Evolutionary conservation across 208 protist genomes (phyloP).

Genomic region (Endotrypanum monterogeii): DNA sequence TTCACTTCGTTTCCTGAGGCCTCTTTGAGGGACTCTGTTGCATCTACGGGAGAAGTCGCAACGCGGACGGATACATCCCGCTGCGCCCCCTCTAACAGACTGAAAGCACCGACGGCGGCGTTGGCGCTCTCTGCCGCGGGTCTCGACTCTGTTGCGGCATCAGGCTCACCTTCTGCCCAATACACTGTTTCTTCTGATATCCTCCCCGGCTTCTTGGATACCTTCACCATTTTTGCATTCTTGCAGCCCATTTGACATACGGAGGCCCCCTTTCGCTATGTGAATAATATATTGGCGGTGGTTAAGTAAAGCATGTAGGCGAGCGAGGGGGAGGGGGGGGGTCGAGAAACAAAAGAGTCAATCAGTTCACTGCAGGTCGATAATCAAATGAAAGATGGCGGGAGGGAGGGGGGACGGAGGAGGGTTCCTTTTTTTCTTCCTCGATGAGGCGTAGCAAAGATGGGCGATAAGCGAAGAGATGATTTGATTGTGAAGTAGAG

Average conservation of each 20-base stretch:
- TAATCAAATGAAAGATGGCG: not conserved
- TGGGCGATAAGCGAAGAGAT: not conserved
- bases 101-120: not conserved
- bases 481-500: too few species aligned
- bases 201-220: not conserved
- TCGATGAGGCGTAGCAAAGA: not conserved
- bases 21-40: not conserved
- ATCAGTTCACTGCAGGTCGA: too few species aligned
- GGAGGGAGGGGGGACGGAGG: not conserved
- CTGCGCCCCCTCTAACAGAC: not conserved
- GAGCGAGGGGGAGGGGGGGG: too few species aligned
- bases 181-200: conserved; percentile 14
- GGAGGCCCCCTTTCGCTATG: too few species aligned
- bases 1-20: not conserved
- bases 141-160: conserved; percentile 8
- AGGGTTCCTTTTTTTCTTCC: too few species aligned
- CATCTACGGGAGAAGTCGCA: not conserved
- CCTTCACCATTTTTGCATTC: conserved; percentile 16
- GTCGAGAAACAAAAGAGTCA: too few species aligned
- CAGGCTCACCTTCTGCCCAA: conserved; percentile 12
- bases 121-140: not conserved
- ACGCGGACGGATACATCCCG: not conserved
- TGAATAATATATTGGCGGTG: not conserved
- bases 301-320: too few species aligned
- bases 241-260: conserved; percentile 21